Evolutionary conservation across 805 yeast genomes (phyloP).

Genomic region (Barnettozyma sucrosica): DNA sequence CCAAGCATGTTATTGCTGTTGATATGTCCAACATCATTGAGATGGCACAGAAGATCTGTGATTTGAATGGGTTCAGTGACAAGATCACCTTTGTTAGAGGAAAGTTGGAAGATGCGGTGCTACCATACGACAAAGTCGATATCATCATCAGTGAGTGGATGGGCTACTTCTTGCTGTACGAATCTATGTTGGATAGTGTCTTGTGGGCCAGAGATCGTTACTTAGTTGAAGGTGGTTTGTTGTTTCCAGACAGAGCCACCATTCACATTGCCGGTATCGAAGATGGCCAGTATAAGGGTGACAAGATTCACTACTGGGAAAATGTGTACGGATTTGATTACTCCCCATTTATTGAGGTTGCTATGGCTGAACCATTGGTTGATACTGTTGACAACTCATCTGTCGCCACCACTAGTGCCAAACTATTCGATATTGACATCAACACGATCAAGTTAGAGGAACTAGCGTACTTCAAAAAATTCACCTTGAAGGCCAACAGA

Average conservation of each 20-base stretch:
- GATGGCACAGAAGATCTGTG: constrained; percentile 88
- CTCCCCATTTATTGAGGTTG: constrained; percentile 79
- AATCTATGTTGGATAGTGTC: constrained; percentile 97
- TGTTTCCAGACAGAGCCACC: constrained; percentile 90
- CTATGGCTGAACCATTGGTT: constrained; percentile 91
- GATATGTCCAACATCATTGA: constrained; percentile 96
- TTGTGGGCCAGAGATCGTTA: constrained; percentile 90
- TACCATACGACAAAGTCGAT: constrained; percentile 87
- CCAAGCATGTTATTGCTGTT: constrained; percentile 94
- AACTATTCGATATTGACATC: constrained; percentile 77
- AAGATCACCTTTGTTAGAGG: constrained; percentile 87
- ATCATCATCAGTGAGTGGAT: constrained; percentile 98
- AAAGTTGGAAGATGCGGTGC: constrained; percentile 83
- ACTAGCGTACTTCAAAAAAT: constrained; percentile 67
- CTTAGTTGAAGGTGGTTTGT: constrained; percentile 71
- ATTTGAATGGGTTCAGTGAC: constrained; percentile 76
- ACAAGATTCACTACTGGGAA: constrained; percentile 91
- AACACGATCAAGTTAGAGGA: constrained; percentile 83
- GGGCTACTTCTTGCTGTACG: constrained; percentile 95
- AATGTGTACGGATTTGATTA: constrained; percentile 96
- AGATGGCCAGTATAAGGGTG: constrained; percentile 87
- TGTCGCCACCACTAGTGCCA: constrained; percentile 66
- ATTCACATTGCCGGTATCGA: constrained; percentile 89
- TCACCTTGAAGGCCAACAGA: constrained; percentile 66
- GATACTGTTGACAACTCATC: constrained; percentile 83